Conservation (phyloP, 1,284 basidiomycete genomes). For the Tilletia horrida region DNA sequence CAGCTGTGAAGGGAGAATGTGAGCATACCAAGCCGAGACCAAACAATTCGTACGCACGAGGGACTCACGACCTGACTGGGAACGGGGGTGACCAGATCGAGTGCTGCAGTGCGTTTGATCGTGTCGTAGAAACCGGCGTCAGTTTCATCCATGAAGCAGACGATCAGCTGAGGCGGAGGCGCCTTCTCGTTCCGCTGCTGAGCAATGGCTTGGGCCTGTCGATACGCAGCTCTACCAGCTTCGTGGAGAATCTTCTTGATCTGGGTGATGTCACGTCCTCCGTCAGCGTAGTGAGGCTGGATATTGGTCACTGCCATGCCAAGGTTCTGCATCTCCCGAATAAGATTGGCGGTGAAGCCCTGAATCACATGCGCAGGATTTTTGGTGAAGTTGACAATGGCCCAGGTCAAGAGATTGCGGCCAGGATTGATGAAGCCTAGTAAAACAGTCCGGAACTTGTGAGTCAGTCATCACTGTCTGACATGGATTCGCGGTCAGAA, state of each 20-base stretch:
- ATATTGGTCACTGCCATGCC: conserved; percentile 25
- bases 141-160: conserved; percentile 33
- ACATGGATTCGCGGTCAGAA: not conserved
- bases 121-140: conserved; percentile 55
- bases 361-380: conserved; percentile 19
- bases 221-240: conserved; percentile 25
- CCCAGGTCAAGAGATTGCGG: conserved; percentile 30
- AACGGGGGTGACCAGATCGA: conserved; percentile 52
- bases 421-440: conserved; percentile 29
- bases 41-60: not conserved
- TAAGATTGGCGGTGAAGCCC: conserved; percentile 25
- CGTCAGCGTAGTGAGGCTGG: conserved; percentile 19
- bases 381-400: conserved; percentile 35
- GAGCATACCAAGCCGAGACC: not conserved
- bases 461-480: not conserved
- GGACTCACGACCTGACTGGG: conserved; percentile 47
- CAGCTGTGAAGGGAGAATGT: not conserved
- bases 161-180: conserved; percentile 32
- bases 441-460: not conserved
- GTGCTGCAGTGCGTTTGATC: conserved; percentile 56
- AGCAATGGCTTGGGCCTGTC: conserved; percentile 20
- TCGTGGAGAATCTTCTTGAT: conserved; percentile 23
- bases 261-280: conserved; percentile 16
- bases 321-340: conserved; percentile 23
- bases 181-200: not conserved